phyloP scores from a whole-genome alignment of 1,284 basidiomycete species.

The Ceratobasidium sp. region DNA sequence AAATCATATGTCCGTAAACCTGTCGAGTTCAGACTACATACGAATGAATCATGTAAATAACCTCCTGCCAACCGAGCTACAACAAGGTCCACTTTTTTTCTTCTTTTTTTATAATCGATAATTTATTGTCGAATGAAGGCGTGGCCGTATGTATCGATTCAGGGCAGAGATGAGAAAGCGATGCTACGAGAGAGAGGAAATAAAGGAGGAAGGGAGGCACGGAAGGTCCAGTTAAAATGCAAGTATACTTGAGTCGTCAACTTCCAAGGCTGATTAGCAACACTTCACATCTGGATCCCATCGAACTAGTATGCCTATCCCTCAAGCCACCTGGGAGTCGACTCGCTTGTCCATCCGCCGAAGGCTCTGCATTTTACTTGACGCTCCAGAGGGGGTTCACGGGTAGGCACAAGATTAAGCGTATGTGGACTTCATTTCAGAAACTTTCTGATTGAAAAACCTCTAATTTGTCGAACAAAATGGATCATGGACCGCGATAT shows the following conservation, averaged over 20 bases:
- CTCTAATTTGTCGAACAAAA: not conserved
- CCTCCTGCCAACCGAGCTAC: too few relatives aligned
- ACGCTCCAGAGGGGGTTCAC: slow-evolving; percentile 86
- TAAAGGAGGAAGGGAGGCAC: too few relatives aligned
- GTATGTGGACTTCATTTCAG: not conserved
- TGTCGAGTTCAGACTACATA: too few relatives aligned
- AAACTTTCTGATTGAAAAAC: not conserved
- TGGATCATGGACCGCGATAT: slow-evolving; percentile 46
- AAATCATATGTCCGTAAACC: too few relatives aligned
- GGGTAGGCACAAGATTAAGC: slow-evolving; percentile 67
- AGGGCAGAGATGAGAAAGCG: too few relatives aligned
- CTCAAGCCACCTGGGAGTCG: slow-evolving; percentile 93
- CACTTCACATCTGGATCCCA: slow-evolving; percentile 91
- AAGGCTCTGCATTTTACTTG: slow-evolving; percentile 81
- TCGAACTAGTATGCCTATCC: slow-evolving; percentile 90
- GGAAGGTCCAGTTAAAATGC: too few relatives aligned
- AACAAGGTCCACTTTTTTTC: too few relatives aligned
- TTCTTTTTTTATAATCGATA: too few relatives aligned
- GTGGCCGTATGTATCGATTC: too few relatives aligned
- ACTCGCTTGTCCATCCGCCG: slow-evolving; percentile 90
- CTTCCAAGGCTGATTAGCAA: slow-evolving; percentile 79
- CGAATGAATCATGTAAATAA: too few relatives aligned
- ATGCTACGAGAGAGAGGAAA: too few relatives aligned
- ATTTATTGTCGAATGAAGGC: too few relatives aligned
- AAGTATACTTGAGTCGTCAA: slow-evolving; percentile 88